Evolutionary conservation across 2,329 filamentous ascomycete genomes (phyloP).

Genomic region (Fusarium sp.): DNA sequence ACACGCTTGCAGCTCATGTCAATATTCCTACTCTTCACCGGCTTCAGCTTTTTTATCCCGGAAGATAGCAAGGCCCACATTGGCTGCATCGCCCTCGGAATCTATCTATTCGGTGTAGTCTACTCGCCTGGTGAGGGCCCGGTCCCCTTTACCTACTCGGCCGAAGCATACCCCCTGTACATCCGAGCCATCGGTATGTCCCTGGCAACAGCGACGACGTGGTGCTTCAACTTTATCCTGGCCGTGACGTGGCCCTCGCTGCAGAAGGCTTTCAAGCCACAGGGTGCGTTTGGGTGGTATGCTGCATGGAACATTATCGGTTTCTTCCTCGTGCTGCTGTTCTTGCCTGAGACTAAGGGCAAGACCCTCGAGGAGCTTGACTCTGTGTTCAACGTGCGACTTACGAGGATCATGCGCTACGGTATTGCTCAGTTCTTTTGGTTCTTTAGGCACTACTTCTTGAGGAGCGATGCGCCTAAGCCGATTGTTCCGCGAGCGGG

Average conservation of each 20-base stretch:
- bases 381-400: constrained; percentile 58
- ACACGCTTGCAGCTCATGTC: constrained; percentile 66
- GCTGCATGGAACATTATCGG: constrained; percentile 62
- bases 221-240: constrained; percentile 55
- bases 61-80: constrained; percentile 44
- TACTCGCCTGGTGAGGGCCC: constrained; percentile 54
- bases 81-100: constrained; percentile 49
- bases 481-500: constrained; percentile 40
- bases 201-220: constrained; percentile 53
- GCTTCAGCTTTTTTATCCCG: constrained; percentile 47
- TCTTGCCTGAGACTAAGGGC: constrained; percentile 66
- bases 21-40: constrained; percentile 62
- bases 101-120: constrained; percentile 52
- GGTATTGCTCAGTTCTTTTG: constrained; percentile 45
- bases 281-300: constrained; percentile 59
- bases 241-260: constrained; percentile 51
- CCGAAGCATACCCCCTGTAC: constrained; percentile 53
- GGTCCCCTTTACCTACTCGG: constrained; percentile 55
- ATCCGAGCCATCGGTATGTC: constrained; percentile 55
- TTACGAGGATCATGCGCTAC: constrained; percentile 48
- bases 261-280: constrained; percentile 45
- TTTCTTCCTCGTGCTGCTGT: constrained; percentile 63
- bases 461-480: constrained; percentile 29
- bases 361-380: constrained; percentile 61
- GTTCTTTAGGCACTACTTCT: constrained; percentile 44